Evolutionary conservation across 2,329 filamentous ascomycete species (phyloP), one percentile per base, ranked within the genome.

Genomic region (Trichoderma sp.): DNA sequence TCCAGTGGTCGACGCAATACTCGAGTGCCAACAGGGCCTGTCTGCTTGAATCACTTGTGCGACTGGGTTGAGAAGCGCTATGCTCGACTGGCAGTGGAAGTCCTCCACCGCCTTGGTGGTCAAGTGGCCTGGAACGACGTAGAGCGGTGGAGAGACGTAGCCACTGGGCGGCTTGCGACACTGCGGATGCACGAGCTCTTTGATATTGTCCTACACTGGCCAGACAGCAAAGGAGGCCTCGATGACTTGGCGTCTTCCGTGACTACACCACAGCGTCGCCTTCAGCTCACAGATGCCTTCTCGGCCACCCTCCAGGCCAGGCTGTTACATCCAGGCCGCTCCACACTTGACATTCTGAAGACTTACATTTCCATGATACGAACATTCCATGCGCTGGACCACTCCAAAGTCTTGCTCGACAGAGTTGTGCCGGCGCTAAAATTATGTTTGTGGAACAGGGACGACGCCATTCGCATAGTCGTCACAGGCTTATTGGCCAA

Each of bases 291-390:
- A 2, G 87, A 89, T 55, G 86, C 85, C 47, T 95, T 95, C 79
- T 88, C 90, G 1, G 83, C 86, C 9, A 87, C 91, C 12, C 80
- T 95, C 20, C 88, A 90, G 71, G 86, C 84, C 67, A 88, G 91
- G 15, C 82, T 97, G 8, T 83, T 96, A 12, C 92, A 95, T 76
- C 90, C 93, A 1, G 93, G 92, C 3, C 87, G 91, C 53, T 94
- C 92, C 20, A 95, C 93, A 1, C 85, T 92, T 3, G 89, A 93
- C 73, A 93, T 95, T 39, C 80, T 95, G 64, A 90, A 91, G 75
- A 90, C 92, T 3, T 95, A 95, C 79, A 93, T 95, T 72, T 90
- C 88, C 74, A 91, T 95, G 82, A 95, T 95, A 73, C 88, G 90
- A 72, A 90, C 91, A 0, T 94, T 95, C 75, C 91, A 93, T 76